Evolutionary conservation across 2,329 filamentous ascomycete species (phyloP).

Genomic region (Paraphaeosphaeria sporulosa): DNA sequence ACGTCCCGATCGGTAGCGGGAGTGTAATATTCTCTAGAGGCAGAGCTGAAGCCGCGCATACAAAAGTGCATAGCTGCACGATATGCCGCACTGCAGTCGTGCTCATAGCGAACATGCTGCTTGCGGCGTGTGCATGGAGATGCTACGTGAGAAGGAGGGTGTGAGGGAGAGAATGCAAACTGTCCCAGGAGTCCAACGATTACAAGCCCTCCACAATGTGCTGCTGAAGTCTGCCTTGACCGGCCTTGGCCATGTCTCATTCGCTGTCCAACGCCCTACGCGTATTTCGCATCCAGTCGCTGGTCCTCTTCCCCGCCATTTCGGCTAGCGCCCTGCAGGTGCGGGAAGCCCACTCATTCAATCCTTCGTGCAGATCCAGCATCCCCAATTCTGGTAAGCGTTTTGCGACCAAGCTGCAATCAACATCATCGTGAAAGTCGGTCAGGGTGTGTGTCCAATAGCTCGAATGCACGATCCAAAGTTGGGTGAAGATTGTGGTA

Average conservation of each 20-base stretch:
- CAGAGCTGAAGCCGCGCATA: conserved; percentile 10
- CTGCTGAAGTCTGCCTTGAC: conserved; percentile 14
- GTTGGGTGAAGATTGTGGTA: too few relatives aligned
- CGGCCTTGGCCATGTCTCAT: too few relatives aligned
- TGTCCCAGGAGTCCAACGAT: background rate
- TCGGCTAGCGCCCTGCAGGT: conserved; percentile 6
- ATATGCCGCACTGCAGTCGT: background rate
- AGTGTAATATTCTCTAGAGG: conserved; percentile 28
- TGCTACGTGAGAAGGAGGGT: background rate
- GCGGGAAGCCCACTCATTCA: conserved; percentile 4
- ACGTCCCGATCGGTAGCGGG: conserved; percentile 23
- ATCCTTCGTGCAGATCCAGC: conserved; percentile 13
- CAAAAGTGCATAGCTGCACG: conserved; percentile 11
- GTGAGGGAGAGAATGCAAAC: background rate
- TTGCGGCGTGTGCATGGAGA: background rate
- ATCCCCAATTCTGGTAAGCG: conserved; percentile 4
- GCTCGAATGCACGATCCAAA: too few relatives aligned
- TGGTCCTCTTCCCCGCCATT: conserved; percentile 1
- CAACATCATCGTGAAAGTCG: too few relatives aligned
- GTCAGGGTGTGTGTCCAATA: too few relatives aligned
- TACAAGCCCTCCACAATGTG: background rate
- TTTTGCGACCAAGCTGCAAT: background rate
- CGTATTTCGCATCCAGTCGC: conserved; percentile 14
- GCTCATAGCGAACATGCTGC: background rate
- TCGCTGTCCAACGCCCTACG: background rate